phyloP scores from a whole-genome alignment of 345 rosid genomes.

The Populus pruinosa region DNA sequence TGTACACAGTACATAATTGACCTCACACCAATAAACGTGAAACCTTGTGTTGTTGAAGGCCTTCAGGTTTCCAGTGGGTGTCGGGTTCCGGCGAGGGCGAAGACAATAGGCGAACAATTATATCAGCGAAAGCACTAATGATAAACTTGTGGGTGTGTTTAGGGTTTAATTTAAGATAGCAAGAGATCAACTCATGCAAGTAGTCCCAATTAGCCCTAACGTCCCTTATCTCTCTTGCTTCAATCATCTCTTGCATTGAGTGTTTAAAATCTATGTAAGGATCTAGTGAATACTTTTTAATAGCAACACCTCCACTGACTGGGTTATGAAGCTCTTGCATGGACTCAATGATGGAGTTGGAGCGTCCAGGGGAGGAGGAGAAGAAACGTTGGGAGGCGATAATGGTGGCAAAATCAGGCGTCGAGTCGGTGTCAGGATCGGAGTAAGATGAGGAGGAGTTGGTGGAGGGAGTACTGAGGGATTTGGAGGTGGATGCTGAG shows the following conservation, averaged over 20 bases:
- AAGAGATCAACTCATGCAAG: conserved; percentile 63
- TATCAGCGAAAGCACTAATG: conserved; percentile 72
- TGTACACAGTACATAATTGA: not conserved
- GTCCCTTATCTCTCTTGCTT: conserved; percentile 54
- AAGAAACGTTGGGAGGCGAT: conserved; percentile 92
- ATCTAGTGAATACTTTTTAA: conserved; percentile 64
- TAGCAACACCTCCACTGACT: conserved; percentile 50
- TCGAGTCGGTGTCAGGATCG: conserved; percentile 26
- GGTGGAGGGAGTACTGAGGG: conserved; percentile 30
- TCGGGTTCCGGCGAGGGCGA: conserved; percentile 25
- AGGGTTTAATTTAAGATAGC: conserved; percentile 72
- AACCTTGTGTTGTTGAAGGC: conserved; percentile 1
- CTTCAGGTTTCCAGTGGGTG: conserved; percentile 1
- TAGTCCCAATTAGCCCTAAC: conserved; percentile 55
- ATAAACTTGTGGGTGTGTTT: conserved; percentile 64
- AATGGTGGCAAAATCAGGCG: conserved; percentile 59
- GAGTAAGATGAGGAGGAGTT: conserved; percentile 36
- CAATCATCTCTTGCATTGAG: conserved; percentile 93
- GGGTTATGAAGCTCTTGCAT: conserved; percentile 3
- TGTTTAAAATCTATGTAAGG: conserved; percentile 69
- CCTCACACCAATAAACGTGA: not conserved
- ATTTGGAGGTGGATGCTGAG: conserved; percentile 33
- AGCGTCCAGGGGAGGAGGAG: conserved; percentile 83
- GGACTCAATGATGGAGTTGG: conserved; percentile 81
- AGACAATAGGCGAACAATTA: conserved; percentile 46